Evolutionary conservation across 768 basidiomycete species (phyloP).

Genomic region (Sporobolomyces phaffii): DNA sequence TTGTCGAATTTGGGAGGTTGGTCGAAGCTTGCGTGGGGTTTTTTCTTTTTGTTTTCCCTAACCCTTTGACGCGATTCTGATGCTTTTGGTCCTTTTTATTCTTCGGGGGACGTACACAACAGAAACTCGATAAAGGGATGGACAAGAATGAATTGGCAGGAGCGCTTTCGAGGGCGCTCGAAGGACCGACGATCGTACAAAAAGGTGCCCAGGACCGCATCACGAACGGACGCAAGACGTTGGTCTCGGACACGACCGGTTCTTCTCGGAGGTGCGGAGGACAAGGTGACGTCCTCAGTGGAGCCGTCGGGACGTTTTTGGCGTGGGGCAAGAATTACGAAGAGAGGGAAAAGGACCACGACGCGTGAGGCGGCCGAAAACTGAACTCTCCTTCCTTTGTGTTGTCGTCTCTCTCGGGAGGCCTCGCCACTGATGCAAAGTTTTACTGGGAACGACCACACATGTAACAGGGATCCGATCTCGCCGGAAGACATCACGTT

Average conservation of each 20-base stretch:
- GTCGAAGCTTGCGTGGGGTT: slow-evolving; percentile 62
- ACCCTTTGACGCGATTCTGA: too few relatives aligned
- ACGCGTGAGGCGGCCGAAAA: slow-evolving; percentile 50
- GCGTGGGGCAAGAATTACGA: slow-evolving; percentile 96
- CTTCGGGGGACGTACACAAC: neutral
- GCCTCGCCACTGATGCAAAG: too few relatives aligned
- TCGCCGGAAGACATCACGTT: slow-evolving; percentile 58
- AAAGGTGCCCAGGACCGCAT: slow-evolving; percentile 81
- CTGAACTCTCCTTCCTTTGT: too few relatives aligned
- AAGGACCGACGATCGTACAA: slow-evolving; percentile 81
- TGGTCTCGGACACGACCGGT: slow-evolving; percentile 65
- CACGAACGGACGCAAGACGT: slow-evolving; percentile 60
- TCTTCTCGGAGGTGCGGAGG: slow-evolving; percentile 91
- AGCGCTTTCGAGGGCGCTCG: slow-evolving; percentile 65
- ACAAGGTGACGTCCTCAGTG: slow-evolving; percentile 89
- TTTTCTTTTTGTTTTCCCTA: neutral
- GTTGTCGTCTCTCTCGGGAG: too few relatives aligned
- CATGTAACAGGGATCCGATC: slow-evolving; percentile 45
- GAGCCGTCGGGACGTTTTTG: slow-evolving; percentile 76
- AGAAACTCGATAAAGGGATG: slow-evolving; percentile 46
- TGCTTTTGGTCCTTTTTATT: too few relatives aligned
- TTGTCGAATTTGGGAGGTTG: slow-evolving; percentile 83
- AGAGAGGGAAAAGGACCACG: slow-evolving; percentile 65
- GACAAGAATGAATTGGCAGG: slow-evolving; percentile 55
- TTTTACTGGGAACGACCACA: too few relatives aligned